Percentiles rank a stretch among this genome's conserved stretches.
These are phyloP conservation scores for Alternaria conjuncta DNA, from an alignment of 2,329 filamentous ascomycete species.

Conservation along the genomic window DNA sequence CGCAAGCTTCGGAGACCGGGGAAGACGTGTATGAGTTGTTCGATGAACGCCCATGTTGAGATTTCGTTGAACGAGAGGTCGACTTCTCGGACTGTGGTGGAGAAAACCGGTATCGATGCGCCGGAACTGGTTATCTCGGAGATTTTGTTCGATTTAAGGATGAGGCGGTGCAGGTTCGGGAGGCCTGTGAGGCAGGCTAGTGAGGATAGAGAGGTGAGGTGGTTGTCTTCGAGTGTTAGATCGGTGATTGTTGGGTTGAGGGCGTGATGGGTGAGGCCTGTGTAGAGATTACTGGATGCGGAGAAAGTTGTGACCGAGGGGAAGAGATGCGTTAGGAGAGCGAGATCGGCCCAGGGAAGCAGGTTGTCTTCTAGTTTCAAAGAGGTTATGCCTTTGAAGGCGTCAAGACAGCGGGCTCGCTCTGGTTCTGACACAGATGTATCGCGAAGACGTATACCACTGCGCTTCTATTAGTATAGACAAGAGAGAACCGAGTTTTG, in stretches of 20 bases:
- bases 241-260: slow-evolving; percentile 64
- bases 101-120: slow-evolving; percentile 31
- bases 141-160: slow-evolving; percentile 79
- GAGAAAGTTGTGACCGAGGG: slow-evolving; percentile 61
- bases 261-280: slow-evolving; percentile 36
- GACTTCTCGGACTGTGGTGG: slow-evolving; percentile 46
- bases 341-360: slow-evolving; percentile 48
- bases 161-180: slow-evolving; percentile 56
- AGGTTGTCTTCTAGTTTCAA: slow-evolving; percentile 59
- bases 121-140: slow-evolving; percentile 43
- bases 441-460: slow-evolving; percentile 73
- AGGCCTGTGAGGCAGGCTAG: slow-evolving; percentile 67
- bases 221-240: slow-evolving; percentile 75
- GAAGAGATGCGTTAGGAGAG: slow-evolving; percentile 59
- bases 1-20: slow-evolving; percentile 78
- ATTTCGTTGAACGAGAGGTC: slow-evolving; percentile 57
- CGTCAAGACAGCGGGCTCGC: slow-evolving; percentile 25
- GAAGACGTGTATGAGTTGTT: slow-evolving; percentile 70
- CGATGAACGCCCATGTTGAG: slow-evolving; percentile 73
- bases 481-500: background rate
- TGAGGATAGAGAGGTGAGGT: slow-evolving; percentile 66
- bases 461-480: slow-evolving; percentile 42
- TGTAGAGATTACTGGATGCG: slow-evolving; percentile 48
- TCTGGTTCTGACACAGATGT: slow-evolving; percentile 34
- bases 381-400: slow-evolving; percentile 50